Evolutionary conservation across 768 basidiomycete genomes (phyloP).

Genomic region (Xerocomus brunneocitrinus): DNA sequence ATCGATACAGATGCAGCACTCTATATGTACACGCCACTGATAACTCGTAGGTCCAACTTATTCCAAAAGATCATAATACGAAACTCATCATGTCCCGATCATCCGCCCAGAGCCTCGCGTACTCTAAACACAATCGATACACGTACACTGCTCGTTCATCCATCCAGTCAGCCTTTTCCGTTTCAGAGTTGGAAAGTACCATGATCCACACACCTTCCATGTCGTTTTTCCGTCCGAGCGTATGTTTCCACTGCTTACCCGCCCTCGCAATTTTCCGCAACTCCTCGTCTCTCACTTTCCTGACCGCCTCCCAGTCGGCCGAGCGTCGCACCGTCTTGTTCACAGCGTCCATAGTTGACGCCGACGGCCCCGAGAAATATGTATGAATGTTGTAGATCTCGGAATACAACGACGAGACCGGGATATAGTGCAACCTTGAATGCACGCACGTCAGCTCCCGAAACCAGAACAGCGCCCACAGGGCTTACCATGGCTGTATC

Average conservation of each 20-base stretch:
- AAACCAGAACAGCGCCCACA: background rate
- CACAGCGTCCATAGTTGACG: conserved; percentile 48
- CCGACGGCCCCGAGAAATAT: conserved; percentile 85
- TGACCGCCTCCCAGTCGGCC: conserved; percentile 28
- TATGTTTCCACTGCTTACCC: conserved; percentile 90
- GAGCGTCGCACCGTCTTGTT: conserved; percentile 43
- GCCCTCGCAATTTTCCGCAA: conserved; percentile 81
- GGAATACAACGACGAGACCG: conserved; percentile 76
- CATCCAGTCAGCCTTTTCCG: background rate
- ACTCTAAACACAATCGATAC: conserved; percentile 56
- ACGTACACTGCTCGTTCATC: conserved; percentile 58
- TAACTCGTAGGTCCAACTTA: background rate
- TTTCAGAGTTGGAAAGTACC: background rate
- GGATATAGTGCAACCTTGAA: conserved; percentile 89
- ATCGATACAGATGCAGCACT: background rate
- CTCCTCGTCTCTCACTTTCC: conserved; percentile 62
- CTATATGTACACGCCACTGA: background rate
- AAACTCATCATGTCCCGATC: conserved; percentile 70
- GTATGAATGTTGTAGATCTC: conserved; percentile 94
- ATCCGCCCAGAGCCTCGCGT: conserved; percentile 79
- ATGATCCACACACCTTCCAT: conserved; percentile 76
- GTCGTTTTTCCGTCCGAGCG: conserved; percentile 75
- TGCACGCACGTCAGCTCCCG: background rate
- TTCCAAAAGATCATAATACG: conserved; percentile 7
- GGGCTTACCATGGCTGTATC: conserved; percentile 79